A percentile compares a stretch with the other conserved stretches of the same genome.
phyloP scores from a whole-genome alignment of 257 asterid genomes.

The Mitragyna speciosa region DNA sequence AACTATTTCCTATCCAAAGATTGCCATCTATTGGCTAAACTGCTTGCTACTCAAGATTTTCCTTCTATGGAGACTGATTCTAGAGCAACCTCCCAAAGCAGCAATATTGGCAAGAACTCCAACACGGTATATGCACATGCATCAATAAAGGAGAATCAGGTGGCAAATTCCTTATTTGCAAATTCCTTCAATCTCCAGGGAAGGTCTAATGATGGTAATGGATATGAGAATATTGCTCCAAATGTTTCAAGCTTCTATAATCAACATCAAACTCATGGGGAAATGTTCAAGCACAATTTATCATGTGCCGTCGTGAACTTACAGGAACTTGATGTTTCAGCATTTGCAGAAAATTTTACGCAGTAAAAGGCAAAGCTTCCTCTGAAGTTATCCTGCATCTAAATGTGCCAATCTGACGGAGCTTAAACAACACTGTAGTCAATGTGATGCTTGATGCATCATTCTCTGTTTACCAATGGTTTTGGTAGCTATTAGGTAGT shows the following conservation, averaged over 20 bases:
- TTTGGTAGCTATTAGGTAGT: neutral
- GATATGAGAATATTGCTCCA: conserved; percentile 14
- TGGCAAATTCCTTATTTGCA: conserved; percentile 7
- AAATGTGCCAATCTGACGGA: neutral
- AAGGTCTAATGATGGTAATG: conserved; percentile 9
- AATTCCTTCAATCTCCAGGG: conserved; percentile 13
- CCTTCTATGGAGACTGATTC: conserved; percentile 24
- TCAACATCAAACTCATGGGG: conserved; percentile 24
- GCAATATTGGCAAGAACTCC: neutral
- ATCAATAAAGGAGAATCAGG: neutral
- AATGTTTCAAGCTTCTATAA: conserved; percentile 24
- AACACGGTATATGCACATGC: neutral
- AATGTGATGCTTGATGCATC: neutral
- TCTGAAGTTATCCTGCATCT: neutral
- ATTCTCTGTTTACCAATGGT: neutral
- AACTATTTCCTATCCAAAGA: conserved; percentile 47
- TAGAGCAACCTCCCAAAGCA: conserved; percentile 23
- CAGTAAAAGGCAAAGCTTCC: conserved; percentile 9
- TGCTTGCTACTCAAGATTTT: conserved; percentile 36
- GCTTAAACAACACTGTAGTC: neutral
- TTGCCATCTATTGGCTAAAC: conserved; percentile 33
- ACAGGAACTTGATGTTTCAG: conserved; percentile 32
- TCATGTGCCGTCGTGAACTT: conserved; percentile 24
- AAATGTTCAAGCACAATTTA: conserved; percentile 22
- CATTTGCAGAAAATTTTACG: conserved; percentile 28